Percentiles rank a stretch among this genome's conserved stretches.
phyloP scores from a whole-genome alignment of 2,329 filamentous ascomycete species.

The Colletotrichum musicola region DNA sequence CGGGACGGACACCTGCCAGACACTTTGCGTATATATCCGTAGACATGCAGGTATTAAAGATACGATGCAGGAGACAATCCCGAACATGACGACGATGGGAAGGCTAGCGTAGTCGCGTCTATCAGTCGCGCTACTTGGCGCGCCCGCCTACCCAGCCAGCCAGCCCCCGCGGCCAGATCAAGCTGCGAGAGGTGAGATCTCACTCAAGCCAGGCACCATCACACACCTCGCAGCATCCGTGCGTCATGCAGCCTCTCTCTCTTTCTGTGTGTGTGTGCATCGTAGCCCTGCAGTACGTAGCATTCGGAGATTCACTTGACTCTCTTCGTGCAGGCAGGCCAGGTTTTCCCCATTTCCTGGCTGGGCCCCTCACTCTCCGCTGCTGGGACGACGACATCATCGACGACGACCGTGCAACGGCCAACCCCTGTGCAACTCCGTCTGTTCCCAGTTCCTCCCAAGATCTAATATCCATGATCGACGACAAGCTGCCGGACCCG shows the following conservation, averaged over 20 bases:
- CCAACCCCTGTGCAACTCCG: slow-evolving; percentile 9
- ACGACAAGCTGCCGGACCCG: slow-evolving; percentile 29
- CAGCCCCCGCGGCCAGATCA: too few relatives aligned
- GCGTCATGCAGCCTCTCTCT: neutral
- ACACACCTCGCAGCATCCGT: slow-evolving; percentile 7
- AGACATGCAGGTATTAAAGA: neutral
- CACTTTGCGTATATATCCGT: too few relatives aligned
- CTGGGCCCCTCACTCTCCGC: neutral
- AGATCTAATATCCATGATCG: slow-evolving; percentile 23
- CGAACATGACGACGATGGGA: too few relatives aligned
- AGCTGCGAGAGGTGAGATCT: neutral
- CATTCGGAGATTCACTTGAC: slow-evolving; percentile 15
- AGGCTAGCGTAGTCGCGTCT: slow-evolving; percentile 8
- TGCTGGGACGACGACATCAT: neutral
- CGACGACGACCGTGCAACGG: slow-evolving; percentile 2
- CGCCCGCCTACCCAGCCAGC: slow-evolving; percentile 14
- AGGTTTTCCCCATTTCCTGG: neutral
- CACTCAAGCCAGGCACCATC: neutral
- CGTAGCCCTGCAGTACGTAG: slow-evolving; percentile 18
- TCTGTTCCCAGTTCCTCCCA: slow-evolving; percentile 9
- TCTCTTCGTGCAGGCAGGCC: neutral
- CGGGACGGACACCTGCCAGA: too few relatives aligned
- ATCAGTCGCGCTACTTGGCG: slow-evolving; percentile 23
- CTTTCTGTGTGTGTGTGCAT: slow-evolving; percentile 17
- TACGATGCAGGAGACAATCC: neutral